These are phyloP conservation scores for Choiromyces venosus DNA, from an alignment of 495 filamentous ascomycete species.

Conservation along the genomic window DNA sequence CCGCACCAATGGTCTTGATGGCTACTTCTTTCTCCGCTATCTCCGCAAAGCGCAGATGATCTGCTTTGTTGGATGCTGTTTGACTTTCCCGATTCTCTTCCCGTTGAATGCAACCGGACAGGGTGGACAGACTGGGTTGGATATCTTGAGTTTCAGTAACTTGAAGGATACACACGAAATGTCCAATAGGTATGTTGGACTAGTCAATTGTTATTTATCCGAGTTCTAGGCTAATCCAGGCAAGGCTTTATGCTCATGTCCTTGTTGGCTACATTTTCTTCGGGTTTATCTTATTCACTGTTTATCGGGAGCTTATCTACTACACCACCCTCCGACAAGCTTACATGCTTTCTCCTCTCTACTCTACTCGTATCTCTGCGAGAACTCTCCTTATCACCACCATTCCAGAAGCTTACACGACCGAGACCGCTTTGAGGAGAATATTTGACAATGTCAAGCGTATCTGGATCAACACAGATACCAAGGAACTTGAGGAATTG, in stretches of 20 bases:
- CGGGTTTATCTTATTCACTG: slow-evolving; percentile 78
- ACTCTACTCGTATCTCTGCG: slow-evolving; percentile 84
- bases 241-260: slow-evolving; percentile 64
- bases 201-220: slow-evolving; percentile 10
- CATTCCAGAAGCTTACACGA: slow-evolving; percentile 69
- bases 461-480: slow-evolving; percentile 80
- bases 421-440: slow-evolving; percentile 64
- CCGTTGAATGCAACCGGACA: slow-evolving; percentile 82
- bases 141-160: slow-evolving; percentile 74
- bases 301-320: slow-evolving; percentile 87
- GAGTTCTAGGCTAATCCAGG: not conserved
- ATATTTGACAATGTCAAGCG: slow-evolving; percentile 77
- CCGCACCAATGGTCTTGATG: slow-evolving; percentile 65
- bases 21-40: slow-evolving; percentile 81
- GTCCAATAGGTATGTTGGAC: slow-evolving; percentile 47
- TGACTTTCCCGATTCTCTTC: slow-evolving; percentile 82
- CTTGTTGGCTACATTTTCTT: slow-evolving; percentile 72
- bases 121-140: slow-evolving; percentile 58
- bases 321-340: slow-evolving; percentile 95
- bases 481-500: slow-evolving; percentile 71
- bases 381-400: slow-evolving; percentile 88
- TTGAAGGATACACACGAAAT: slow-evolving; percentile 49
- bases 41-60: slow-evolving; percentile 66
- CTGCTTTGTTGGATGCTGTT: slow-evolving; percentile 69
- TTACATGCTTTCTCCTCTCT: slow-evolving; percentile 79